Percentiles rank a stretch among this genome's conserved stretches.
These are phyloP conservation scores for Carnegiea gigantea DNA, from an alignment of 179 eudicot genomes.

Conservation along the genomic window DNA sequence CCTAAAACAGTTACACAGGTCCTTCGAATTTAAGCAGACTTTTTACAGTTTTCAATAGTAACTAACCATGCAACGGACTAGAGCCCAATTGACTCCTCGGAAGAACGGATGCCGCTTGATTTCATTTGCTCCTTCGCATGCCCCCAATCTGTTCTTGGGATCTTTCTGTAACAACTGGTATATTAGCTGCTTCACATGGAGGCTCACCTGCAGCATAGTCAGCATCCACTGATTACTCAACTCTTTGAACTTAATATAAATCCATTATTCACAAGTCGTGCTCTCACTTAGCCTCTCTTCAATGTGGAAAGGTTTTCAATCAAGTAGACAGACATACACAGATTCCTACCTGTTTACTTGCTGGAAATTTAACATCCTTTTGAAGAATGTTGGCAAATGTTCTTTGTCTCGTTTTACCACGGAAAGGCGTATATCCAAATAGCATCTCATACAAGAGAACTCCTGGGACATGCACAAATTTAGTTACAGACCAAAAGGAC, in stretches of 20 bases:
- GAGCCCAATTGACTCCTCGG: slow-evolving; percentile 89
- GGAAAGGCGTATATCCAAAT: slow-evolving; percentile 91
- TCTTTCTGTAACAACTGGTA: slow-evolving; percentile 82
- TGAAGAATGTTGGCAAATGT: slow-evolving; percentile 85
- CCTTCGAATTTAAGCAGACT: not conserved
- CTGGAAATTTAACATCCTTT: slow-evolving; percentile 77
- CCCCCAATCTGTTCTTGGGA: slow-evolving; percentile 82
- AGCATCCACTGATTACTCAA: not conserved
- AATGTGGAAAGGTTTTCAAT: not conserved
- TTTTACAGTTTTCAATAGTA: not conserved
- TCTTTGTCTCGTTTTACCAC: slow-evolving; percentile 97
- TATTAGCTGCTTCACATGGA: slow-evolving; percentile 75
- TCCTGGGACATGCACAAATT: slow-evolving; percentile 39
- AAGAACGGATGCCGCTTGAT: slow-evolving; percentile 89
- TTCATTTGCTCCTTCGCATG: slow-evolving; percentile 92
- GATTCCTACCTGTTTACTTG: slow-evolving; percentile 53
- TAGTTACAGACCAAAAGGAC: not conserved
- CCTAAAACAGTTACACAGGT: not conserved
- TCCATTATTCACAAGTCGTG: not conserved
- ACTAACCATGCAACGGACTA: slow-evolving; percentile 84
- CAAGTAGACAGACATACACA: not conserved
- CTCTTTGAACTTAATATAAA: not conserved
- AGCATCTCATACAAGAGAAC: slow-evolving; percentile 91
- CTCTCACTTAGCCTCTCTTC: not conserved
- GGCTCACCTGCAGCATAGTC: slow-evolving; percentile 62